Base-by-base conservation (phyloP, 2,329 filamentous ascomycete species). In the Ramularia collo-cygni region DNA sequence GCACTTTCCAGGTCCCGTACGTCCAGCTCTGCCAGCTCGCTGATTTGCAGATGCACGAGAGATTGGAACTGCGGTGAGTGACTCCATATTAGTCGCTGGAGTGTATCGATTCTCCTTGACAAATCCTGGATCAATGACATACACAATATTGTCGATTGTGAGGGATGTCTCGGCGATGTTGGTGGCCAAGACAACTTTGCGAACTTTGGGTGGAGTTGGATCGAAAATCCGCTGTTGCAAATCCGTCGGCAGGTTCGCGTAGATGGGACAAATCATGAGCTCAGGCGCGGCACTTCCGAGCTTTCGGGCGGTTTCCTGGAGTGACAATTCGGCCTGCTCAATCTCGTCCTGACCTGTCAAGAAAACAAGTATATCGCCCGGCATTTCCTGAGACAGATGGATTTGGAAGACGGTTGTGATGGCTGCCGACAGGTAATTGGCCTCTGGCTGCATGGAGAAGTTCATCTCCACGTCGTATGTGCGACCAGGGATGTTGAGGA, bases 121-220 rank as follows among this genome's bases (percentile, higher is more conserved):
- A 50, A 93, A 94, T 1, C 92, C 92, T 0, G 85, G 85, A 53
- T 98, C 92, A 44, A 96, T 94, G 26, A 96, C 92, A 60, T 93
- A 95, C 7, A 90, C 84, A 44, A 96, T 94, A 12, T 89, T 90
- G 59, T 96, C 89, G 42, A 98, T 95, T 0, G 92, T 98, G 57
- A 98, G 67, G 69, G 81, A 88, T 0, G 92, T 98, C 63, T 98
- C 92, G 2, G 92, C 92, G 62, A 98, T 96, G 59, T 98, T 98
- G 2, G 92, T 96, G 0, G 90, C 88, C 27, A 96, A 67, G 0
- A 98, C 87, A 0, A 96, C 87, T 60, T 96, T 98, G 18, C 92
- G 77, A 0, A 85, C 82, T 13, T 82, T 82, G 0, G 83, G 77
- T 0, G 92, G 90, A 0, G 90, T 94, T 0, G 89, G 88, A 55